Evolutionary conservation across 768 basidiomycete genomes (phyloP), one percentile per base, ranked within the genome.

Genomic region (Clitopilus hobsonii): DNA sequence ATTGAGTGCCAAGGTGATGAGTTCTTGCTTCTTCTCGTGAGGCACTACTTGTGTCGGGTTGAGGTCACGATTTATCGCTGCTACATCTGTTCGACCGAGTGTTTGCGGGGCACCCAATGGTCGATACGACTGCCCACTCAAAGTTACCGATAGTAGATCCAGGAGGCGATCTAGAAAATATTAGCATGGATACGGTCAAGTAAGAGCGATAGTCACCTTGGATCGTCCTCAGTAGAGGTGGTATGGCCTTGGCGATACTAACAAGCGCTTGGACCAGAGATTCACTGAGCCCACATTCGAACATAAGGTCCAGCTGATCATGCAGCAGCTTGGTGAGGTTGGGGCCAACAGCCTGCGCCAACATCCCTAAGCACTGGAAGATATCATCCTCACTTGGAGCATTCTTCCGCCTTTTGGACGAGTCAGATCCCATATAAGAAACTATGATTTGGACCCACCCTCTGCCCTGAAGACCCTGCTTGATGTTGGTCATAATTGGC

Each of bases 321-420:
- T 98, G 97, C 55, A 99, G 78, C 47, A 96, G 79, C 65, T 96
- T 94, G 0, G 97, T 98, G 48, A 99, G 75, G 68, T 94, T 96
- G 2, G 94, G 94, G 0, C 97, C 97, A 27, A 99, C 94, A 7
- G 97, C 92, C 1, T 86, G 83, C 1, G 95, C 93, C 38, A 99
- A 76, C 94, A 98, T 96, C 30, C 93, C 93, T 56, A 99, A 83
- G 70, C 97, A 98, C 77, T 98, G 92, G 65, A 99, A 98, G 56
- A 98, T 94, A 0, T 95, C 89, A 60, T 94, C 94, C 69, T 98
- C 95, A 14, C 88, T 86, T 2, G 91, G 90, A 1, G 94, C 91
- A 65, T 93, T 94, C 77, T 94, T 96, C 65, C 87, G 86, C 55
- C 84, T 87, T 58, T 25, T 41, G 52, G 32, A 32, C 22, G 26